Percentiles rank a stretch among this genome's conserved stretches.
phyloP scores from a whole-genome alignment of 2,329 filamentous ascomycete genomes.

The Venturia asperata region DNA sequence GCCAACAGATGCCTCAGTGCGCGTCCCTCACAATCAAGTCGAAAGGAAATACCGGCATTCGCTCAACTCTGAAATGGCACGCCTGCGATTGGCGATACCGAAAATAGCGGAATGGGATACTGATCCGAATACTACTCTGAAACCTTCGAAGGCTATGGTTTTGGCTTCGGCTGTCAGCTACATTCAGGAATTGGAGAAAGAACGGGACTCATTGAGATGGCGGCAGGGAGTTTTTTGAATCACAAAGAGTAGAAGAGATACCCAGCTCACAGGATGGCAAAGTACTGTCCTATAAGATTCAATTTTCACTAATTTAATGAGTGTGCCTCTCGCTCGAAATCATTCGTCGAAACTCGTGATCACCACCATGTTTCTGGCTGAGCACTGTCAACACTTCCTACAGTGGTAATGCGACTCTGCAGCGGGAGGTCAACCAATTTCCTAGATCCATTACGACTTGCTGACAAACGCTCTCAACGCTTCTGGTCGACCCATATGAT shows the following conservation, averaged over 20 bases:
- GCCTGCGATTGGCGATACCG: conserved; percentile 34
- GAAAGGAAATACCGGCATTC: conserved; percentile 42
- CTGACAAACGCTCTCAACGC: no score
- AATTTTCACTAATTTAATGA: no score
- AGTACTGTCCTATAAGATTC: no score
- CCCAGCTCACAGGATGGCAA: background rate
- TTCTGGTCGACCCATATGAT: no score
- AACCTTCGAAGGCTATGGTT: conserved; percentile 40
- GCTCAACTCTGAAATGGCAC: conserved; percentile 40
- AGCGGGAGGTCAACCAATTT: no score
- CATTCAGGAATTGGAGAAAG: conserved; percentile 41
- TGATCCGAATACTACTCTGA: conserved; percentile 32
- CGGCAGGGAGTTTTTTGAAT: conserved; percentile 22
- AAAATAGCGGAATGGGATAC: conserved; percentile 39
- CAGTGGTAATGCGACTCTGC: no score
- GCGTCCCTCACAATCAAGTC: conserved; percentile 40
- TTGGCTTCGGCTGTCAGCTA: conserved; percentile 40
- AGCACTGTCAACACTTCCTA: no score
- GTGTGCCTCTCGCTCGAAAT: no score
- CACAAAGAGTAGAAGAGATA: background rate
- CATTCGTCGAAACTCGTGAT: no score
- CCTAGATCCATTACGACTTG: no score
- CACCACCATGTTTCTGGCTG: no score
- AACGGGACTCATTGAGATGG: conserved; percentile 34
- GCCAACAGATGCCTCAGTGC: conserved; percentile 13